Evolutionary conservation across 352 stramenopile genomes (phyloP), one percentile per base, ranked within the genome.

Genomic region (Pelagophyceae sp.): DNA sequence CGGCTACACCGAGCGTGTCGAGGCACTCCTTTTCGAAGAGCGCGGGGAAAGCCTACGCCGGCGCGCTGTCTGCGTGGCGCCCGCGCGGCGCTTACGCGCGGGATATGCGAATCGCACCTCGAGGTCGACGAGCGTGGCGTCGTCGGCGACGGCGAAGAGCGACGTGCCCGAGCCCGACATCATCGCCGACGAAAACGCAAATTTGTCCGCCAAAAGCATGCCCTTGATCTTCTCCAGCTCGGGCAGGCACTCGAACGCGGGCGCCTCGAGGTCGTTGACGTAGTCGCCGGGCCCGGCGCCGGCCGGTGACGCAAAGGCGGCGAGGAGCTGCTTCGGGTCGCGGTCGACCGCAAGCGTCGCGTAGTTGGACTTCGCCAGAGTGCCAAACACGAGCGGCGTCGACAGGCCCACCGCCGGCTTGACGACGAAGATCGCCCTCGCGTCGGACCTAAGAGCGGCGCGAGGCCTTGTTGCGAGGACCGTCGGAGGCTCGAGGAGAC

Each of bases 91-190:
- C n/a, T n/a, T n/a, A n/a, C n/a, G n/a, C n/a, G n/a, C n/a, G n/a
- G n/a, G n/a, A n/a, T n/a, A n/a, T n/a, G n/a, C n/a, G n/a, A n/a
- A n/a, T n/a, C n/a, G n/a, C n/a, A n/a, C n/a, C n/a, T n/a, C n/a
- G n/a, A n/a, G n/a, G n/a, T n/a, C n/a, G n/a, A n/a, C n/a, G n/a
- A n/a, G n/a, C n/a, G n/a, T n/a, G n/a, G n/a, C n/a, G n/a, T n/a
- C n/a, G n/a, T n/a, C n/a, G n/a, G 76, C 27, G 60, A 94, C 83
- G 69, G 86, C 91, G 82, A 92, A 93, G 65, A 94, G 90, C 35
- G 85, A 90, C 37, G 88, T 93, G n/a, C 89, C 89, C 82, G 84
- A 91, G 64, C 89, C 89, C 0, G 85, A 91, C 89, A 94, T 94
- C 79, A 93, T 87, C 0, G 92, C 88, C 72, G 86, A 83, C 79